These are phyloP conservation scores for Amanita polypyramis DNA, from an alignment of 768 basidiomycete genomes.

Conservation along the genomic window DNA sequence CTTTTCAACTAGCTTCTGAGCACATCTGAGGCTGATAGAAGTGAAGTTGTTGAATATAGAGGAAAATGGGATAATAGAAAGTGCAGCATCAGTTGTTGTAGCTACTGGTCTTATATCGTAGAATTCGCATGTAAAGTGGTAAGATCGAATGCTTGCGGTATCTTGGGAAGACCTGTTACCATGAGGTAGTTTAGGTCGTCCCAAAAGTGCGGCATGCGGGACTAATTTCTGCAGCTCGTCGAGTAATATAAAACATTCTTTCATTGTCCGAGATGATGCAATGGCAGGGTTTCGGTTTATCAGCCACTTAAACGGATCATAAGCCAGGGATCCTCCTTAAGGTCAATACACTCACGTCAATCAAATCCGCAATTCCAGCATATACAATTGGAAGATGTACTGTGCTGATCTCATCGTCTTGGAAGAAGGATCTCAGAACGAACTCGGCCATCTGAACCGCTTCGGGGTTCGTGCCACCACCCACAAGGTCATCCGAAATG, in stretches of 20 bases:
- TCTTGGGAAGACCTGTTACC: conserved; percentile 17
- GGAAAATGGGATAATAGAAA: conserved; percentile 37
- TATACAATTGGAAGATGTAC: conserved; percentile 79
- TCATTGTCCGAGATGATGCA: conserved; percentile 24
- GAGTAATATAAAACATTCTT: conserved; percentile 36
- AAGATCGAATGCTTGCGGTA: conserved; percentile 26
- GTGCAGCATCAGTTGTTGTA: conserved; percentile 14
- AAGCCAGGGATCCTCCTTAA: conserved; percentile 3
- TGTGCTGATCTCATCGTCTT: conserved; percentile 80
- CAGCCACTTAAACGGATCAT: conserved; percentile 19
- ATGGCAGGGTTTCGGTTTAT: conserved; percentile 25
- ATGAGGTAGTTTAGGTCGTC: conserved; percentile 31
- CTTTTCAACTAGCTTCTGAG: conserved; percentile 23
- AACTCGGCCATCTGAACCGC: conserved; percentile 61
- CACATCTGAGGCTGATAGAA: conserved; percentile 35
- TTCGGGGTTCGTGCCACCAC: conserved; percentile 33
- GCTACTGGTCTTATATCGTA: conserved; percentile 36
- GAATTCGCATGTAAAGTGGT: conserved; percentile 50
- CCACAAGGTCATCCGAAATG: conserved; percentile 44
- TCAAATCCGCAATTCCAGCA: conserved; percentile 49
- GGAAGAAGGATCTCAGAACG: conserved; percentile 63
- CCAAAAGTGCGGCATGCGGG: conserved; percentile 36
- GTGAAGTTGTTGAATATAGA: conserved; percentile 47
- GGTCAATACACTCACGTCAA: conserved; percentile 39
- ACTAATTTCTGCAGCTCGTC: conserved; percentile 44